Percentiles rank a stretch among this genome's conserved stretches.
Evolutionary conservation across 2,329 filamentous ascomycete genomes (phyloP).

Genomic region (Aspergillus glaucus): DNA sequence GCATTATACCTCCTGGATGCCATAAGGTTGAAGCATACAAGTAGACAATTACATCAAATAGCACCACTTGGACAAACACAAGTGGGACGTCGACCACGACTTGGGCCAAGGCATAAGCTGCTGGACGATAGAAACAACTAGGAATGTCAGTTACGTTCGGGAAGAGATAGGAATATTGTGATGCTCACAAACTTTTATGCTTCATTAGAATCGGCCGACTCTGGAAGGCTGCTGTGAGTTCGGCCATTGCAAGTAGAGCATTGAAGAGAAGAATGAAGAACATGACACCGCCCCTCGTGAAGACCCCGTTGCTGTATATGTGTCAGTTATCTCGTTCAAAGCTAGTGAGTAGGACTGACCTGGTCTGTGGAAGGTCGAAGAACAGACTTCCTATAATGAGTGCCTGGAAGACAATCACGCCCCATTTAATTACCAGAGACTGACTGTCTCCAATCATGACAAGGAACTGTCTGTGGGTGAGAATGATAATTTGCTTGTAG

Average conservation of each 20-base stretch:
- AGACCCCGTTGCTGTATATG: conserved; percentile 44
- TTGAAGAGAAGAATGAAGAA: conserved; percentile 61
- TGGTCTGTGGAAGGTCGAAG: conserved; percentile 48
- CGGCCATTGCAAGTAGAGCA: conserved; percentile 54
- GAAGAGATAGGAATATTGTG: neutral
- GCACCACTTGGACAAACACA: conserved; percentile 51
- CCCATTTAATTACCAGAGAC: conserved; percentile 47
- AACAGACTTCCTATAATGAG: conserved; percentile 47
- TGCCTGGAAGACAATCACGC: conserved; percentile 41
- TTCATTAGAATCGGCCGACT: conserved; percentile 62
- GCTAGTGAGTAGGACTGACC: conserved; percentile 13
- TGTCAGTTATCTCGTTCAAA: neutral
- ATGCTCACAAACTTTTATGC: conserved; percentile 57
- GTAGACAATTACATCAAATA: conserved; percentile 58
- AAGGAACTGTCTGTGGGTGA: conserved; percentile 50
- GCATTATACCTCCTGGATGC: too few species aligned
- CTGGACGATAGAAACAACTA: conserved; percentile 58
- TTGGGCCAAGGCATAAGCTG: conserved; percentile 54
- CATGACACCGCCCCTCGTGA: conserved; percentile 55
- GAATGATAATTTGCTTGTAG: conserved; percentile 44
- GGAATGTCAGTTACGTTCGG: neutral
- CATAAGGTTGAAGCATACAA: conserved; percentile 32
- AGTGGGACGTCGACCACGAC: conserved; percentile 54
- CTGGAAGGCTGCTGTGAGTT: conserved; percentile 56
- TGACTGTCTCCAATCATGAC: conserved; percentile 51